phyloP scores from a whole-genome alignment of 768 basidiomycete genomes.

The Chalciporus chontae region DNA sequence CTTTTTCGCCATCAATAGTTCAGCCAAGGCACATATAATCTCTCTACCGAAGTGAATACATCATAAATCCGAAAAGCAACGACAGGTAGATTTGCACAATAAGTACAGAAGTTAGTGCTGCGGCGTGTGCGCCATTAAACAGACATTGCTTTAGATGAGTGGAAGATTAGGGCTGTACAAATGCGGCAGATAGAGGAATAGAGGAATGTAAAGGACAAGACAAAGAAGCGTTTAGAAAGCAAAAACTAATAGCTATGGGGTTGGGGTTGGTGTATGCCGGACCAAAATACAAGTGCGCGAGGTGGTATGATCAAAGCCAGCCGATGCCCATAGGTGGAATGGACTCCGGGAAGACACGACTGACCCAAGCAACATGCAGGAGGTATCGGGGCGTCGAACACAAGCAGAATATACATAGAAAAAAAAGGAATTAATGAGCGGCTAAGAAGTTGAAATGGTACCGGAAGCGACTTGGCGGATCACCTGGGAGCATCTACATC shows the following conservation, averaged over 20 bases:
- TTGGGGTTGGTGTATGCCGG: conserved; percentile 47
- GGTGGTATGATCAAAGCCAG: conserved; percentile 46
- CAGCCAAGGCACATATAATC: too few relatives aligned
- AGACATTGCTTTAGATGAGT: conserved; percentile 41
- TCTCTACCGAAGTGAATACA: neutral
- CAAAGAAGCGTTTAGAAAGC: conserved; percentile 34
- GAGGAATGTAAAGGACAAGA: conserved; percentile 22
- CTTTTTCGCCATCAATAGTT: too few relatives aligned
- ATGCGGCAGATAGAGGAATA: conserved; percentile 43
- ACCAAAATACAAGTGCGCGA: conserved; percentile 68
- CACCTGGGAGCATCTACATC: conserved; percentile 49
- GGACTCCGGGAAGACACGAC: conserved; percentile 34
- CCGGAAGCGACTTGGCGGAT: conserved; percentile 28
- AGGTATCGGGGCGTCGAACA: conserved; percentile 35
- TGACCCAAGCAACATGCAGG: conserved; percentile 34
- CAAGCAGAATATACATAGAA: conserved; percentile 37
- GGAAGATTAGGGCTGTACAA: conserved; percentile 37
- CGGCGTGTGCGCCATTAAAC: conserved; percentile 36
- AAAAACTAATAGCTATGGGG: conserved; percentile 36
- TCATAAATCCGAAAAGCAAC: conserved; percentile 23
- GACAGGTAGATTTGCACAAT: conserved; percentile 36
- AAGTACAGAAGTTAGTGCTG: conserved; percentile 39
- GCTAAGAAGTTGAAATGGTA: conserved; percentile 10
- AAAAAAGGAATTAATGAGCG: conserved; percentile 33
- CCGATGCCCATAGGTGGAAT: conserved; percentile 33